Percentiles rank a stretch among this genome's conserved stretches.
Evolutionary conservation across 108 stramenopile genomes (phyloP).

Genomic region (Skeletonema potamos): DNA sequence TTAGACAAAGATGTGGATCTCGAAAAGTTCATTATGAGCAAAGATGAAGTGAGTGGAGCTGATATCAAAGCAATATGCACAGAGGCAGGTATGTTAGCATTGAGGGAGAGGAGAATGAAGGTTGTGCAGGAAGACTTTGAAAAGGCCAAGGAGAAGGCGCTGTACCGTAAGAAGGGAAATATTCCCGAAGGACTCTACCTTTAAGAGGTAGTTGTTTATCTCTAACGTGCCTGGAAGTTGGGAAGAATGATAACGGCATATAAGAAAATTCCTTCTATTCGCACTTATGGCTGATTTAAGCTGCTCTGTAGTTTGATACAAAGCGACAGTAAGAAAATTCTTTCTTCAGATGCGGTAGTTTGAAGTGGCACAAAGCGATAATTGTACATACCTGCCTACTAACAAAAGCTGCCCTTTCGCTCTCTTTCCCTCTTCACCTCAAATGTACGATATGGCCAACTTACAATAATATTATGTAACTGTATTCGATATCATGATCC

Average conservation of each 20-base stretch:
- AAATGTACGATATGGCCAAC: too few relatives aligned
- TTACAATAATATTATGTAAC: neutral
- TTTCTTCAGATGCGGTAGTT: too few relatives aligned
- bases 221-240: neutral
- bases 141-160: constrained; percentile 99
- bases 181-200: constrained; percentile 96
- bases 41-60: constrained; percentile 97
- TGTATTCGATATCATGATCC: constrained; percentile 67
- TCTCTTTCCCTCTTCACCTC: too few relatives aligned
- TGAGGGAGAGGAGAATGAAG: constrained; percentile 99
- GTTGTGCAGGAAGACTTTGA: constrained; percentile 96
- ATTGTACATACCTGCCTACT: too few relatives aligned
- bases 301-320: too few relatives aligned
- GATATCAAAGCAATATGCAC: constrained; percentile 97
- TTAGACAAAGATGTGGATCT: constrained; percentile 92
- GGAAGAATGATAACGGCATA: too few relatives aligned
- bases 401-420: too few relatives aligned
- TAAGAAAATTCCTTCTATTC: too few relatives aligned
- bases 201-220: constrained; percentile 19
- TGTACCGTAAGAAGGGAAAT: constrained; percentile 99
- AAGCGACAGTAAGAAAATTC: too few relatives aligned
- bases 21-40: constrained; percentile 86
- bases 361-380: too few relatives aligned
- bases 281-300: too few relatives aligned
- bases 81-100: constrained; percentile 93